A percentile compares a stretch with the other conserved stretches of the same genome.
phyloP scores from a whole-genome alignment of 1,284 basidiomycete genomes.

The Golubevia sp. region DNA sequence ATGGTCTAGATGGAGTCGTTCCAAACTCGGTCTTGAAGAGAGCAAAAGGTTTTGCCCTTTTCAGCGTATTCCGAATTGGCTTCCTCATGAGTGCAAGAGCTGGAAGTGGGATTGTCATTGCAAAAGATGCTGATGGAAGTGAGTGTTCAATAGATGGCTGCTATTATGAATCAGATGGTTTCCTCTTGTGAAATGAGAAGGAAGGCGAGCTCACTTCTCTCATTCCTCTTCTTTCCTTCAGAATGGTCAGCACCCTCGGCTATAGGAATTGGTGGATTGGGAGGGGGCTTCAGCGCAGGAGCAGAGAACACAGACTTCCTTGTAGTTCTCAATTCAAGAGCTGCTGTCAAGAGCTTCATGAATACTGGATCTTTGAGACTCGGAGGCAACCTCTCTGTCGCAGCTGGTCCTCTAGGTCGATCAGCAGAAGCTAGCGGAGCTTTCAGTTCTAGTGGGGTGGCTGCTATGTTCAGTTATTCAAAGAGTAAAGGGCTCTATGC shows the following conservation, averaged over 20 bases:
- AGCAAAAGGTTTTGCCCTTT: slow-evolving; percentile 83
- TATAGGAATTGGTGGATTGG: slow-evolving; percentile 81
- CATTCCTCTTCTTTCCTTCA: not conserved
- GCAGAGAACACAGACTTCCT: slow-evolving; percentile 94
- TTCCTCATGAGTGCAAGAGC: slow-evolving; percentile 71
- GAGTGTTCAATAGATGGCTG: slow-evolving; percentile 55
- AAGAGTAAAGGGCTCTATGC: slow-evolving; percentile 92
- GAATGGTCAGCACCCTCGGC: slow-evolving; percentile 93
- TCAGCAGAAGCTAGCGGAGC: slow-evolving; percentile 91
- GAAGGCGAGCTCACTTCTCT: not conserved
- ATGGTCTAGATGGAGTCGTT: slow-evolving; percentile 52
- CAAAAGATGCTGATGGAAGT: slow-evolving; percentile 80
- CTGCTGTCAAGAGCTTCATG: slow-evolving; percentile 83
- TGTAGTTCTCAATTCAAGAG: slow-evolving; percentile 70
- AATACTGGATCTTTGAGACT: slow-evolving; percentile 86
- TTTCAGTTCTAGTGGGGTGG: slow-evolving; percentile 82
- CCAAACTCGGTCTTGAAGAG: slow-evolving; percentile 66
- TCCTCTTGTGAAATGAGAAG: too few species aligned
- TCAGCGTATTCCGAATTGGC: slow-evolving; percentile 69
- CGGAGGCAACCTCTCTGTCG: slow-evolving; percentile 65
- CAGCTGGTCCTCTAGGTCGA: slow-evolving; percentile 88
- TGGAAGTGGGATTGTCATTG: slow-evolving; percentile 90
- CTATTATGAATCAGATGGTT: slow-evolving; percentile 7
- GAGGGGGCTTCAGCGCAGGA: slow-evolving; percentile 75
- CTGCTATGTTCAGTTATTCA: slow-evolving; percentile 88